Evolutionary conservation across 208 protist species (phyloP).

Genomic region (Leishmania lainsoni): DNA sequence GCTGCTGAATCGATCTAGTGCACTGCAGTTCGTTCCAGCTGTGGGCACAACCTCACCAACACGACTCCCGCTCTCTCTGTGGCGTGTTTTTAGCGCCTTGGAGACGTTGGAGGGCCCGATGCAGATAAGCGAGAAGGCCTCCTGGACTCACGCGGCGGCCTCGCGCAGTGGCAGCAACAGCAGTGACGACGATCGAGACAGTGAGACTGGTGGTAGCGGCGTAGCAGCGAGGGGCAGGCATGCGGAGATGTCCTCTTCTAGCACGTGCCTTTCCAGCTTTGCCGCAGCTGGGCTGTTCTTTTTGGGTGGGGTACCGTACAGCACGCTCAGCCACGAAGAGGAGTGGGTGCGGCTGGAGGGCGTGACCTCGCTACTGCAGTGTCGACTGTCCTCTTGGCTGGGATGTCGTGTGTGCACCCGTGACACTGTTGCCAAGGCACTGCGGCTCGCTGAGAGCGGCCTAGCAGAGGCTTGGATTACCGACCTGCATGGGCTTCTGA

Average conservation of each 20-base stretch:
- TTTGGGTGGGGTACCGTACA: constrained; percentile 49
- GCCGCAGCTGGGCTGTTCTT: constrained; percentile 62
- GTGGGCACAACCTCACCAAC: not conserved
- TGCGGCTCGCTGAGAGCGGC: constrained; percentile 2
- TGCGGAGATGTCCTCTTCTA: not conserved
- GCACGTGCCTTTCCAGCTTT: constrained; percentile 34
- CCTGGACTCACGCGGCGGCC: not conserved
- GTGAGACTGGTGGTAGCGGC: not conserved
- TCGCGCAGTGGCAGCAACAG: not conserved
- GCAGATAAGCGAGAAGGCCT: constrained; percentile 4
- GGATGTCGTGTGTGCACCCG: constrained; percentile 31
- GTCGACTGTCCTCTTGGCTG: constrained; percentile 46
- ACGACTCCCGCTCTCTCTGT: constrained; percentile 43
- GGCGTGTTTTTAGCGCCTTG: constrained; percentile 66
- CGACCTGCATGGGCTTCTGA: constrained; percentile 39
- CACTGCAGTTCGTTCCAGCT: constrained; percentile 14
- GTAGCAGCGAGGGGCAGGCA: not conserved
- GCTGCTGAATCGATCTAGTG: constrained; percentile 15
- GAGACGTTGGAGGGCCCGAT: constrained; percentile 41
- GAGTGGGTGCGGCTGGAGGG: constrained; percentile 66
- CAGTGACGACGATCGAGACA: constrained; percentile 22
- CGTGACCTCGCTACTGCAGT: constrained; percentile 58
- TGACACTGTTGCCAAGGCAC: constrained; percentile 16
- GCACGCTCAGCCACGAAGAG: constrained; percentile 31
- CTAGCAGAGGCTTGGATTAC: constrained; percentile 36